A percentile compares a stretch with the other conserved stretches of the same genome.
Evolutionary conservation across 2,329 filamentous ascomycete genomes (phyloP).

Genomic region (Penicillium sp.): DNA sequence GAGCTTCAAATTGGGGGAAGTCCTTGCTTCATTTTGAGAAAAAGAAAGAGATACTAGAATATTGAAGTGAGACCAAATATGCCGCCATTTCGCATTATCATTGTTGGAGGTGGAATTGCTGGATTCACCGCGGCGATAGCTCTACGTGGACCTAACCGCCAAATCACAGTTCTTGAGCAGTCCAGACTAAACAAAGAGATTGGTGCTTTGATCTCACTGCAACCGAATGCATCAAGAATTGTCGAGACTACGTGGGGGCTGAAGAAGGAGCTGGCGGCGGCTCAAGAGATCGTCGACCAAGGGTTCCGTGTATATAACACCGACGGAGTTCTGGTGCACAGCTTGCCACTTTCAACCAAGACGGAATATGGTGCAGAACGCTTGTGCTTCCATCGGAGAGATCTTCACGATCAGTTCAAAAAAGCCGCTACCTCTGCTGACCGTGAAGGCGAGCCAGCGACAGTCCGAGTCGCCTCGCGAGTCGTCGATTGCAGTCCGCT

Average conservation of each 20-base stretch:
- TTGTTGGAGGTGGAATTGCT: constrained; percentile 53
- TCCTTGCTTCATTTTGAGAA: neutral
- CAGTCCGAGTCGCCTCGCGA: constrained; percentile 18
- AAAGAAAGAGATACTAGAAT: neutral
- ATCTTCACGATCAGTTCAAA: constrained; percentile 32
- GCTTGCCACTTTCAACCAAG: constrained; percentile 22
- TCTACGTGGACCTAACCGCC: constrained; percentile 27
- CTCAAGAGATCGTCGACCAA: constrained; percentile 25
- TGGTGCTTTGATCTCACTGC: constrained; percentile 54
- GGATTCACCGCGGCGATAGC: constrained; percentile 41
- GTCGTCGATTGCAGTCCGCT: constrained; percentile 19
- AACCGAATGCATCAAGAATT: constrained; percentile 49
- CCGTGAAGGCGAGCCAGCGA: constrained; percentile 20
- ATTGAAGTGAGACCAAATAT: constrained; percentile 2
- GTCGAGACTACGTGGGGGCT: constrained; percentile 35
- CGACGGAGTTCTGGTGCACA: constrained; percentile 25
- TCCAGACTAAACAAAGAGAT: constrained; percentile 42
- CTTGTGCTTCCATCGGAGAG: constrained; percentile 28
- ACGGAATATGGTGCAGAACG: constrained; percentile 27
- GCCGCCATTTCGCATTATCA: constrained; percentile 49
- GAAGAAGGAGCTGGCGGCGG: constrained; percentile 11
- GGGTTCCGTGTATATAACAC: constrained; percentile 33
- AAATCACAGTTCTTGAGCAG: constrained; percentile 32
- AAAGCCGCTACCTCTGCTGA: constrained; percentile 10
- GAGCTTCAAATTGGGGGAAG: neutral